phyloP scores from a whole-genome alignment of 2,329 filamentous ascomycete species.

The Talaromyces sp. region DNA sequence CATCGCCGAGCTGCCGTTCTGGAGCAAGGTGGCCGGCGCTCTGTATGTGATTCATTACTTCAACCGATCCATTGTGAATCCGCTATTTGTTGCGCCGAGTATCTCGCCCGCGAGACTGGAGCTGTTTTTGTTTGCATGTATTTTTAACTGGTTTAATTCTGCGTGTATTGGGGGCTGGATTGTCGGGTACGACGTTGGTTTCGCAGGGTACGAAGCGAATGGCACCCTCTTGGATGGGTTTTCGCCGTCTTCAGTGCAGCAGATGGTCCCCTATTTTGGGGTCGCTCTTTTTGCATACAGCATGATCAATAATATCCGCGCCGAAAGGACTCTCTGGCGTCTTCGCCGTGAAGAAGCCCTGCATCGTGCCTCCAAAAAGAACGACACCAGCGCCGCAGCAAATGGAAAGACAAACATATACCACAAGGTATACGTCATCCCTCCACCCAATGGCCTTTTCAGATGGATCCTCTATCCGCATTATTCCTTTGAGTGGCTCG shows the following conservation, averaged over 20 bases:
- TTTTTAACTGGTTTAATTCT: slow-evolving; percentile 78
- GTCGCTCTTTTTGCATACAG: slow-evolving; percentile 71
- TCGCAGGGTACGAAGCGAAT: slow-evolving; percentile 13
- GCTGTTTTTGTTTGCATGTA: slow-evolving; percentile 59
- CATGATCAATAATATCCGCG: slow-evolving; percentile 74
- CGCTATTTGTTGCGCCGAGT: slow-evolving; percentile 73
- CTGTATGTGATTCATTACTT: slow-evolving; percentile 74
- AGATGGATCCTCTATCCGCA: slow-evolving; percentile 80
- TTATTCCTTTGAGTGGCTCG: slow-evolving; percentile 94
- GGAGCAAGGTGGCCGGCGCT: slow-evolving; percentile 30
- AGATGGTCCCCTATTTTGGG: slow-evolving; percentile 54
- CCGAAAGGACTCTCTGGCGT: slow-evolving; percentile 84
- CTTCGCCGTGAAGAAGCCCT: slow-evolving; percentile 66
- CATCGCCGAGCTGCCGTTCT: slow-evolving; percentile 21
- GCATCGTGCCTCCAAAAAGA: slow-evolving; percentile 35
- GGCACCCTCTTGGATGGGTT: not conserved
- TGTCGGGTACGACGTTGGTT: slow-evolving; percentile 63
- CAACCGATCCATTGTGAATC: slow-evolving; percentile 81
- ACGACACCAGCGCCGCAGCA: slow-evolving; percentile 17
- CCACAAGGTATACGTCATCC: slow-evolving; percentile 82
- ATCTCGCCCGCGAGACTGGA: slow-evolving; percentile 82
- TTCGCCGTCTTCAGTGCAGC: slow-evolving; percentile 13
- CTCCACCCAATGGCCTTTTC: slow-evolving; percentile 74
- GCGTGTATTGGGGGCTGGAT: slow-evolving; percentile 75
- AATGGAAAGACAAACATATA: slow-evolving; percentile 44